Conservation (phyloP, 2,329 filamentous ascomycete genomes). For the Aureobasidium musti region DNA sequence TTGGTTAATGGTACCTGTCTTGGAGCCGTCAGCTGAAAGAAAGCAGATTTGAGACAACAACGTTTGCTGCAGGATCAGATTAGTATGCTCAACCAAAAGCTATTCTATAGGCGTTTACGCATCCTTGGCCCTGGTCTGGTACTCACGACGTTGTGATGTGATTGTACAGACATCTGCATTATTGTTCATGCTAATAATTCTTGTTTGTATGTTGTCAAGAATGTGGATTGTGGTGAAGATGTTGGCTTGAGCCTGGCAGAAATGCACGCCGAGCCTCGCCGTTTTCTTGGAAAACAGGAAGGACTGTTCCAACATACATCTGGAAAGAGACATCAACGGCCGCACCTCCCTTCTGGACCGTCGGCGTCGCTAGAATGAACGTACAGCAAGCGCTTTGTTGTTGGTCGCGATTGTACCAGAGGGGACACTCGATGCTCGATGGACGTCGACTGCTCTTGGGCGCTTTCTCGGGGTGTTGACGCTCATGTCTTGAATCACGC, state of each 20-base stretch:
- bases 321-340: background rate
- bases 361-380: too few species aligned
- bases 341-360: background rate
- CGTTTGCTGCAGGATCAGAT: background rate
- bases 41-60: background rate
- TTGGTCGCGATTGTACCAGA: too few species aligned
- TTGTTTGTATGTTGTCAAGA: too few species aligned
- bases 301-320: background rate
- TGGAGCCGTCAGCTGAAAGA: background rate
- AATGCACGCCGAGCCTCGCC: background rate
- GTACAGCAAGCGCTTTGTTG: too few species aligned
- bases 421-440: too few species aligned
- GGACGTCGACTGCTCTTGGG: too few species aligned
- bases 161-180: too few species aligned
- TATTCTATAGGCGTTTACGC: too few species aligned
- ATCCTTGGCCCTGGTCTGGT: too few species aligned
- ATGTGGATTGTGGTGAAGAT: background rate
- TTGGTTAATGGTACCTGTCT: background rate
- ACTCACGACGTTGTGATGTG: too few species aligned
- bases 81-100: background rate
- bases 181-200: too few species aligned
- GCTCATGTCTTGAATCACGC: background rate
- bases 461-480: too few species aligned
- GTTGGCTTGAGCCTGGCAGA: background rate
- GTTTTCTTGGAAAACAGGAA: background rate